phyloP scores from a whole-genome alignment of 306 rosid species.

The Neltuma alba region DNA sequence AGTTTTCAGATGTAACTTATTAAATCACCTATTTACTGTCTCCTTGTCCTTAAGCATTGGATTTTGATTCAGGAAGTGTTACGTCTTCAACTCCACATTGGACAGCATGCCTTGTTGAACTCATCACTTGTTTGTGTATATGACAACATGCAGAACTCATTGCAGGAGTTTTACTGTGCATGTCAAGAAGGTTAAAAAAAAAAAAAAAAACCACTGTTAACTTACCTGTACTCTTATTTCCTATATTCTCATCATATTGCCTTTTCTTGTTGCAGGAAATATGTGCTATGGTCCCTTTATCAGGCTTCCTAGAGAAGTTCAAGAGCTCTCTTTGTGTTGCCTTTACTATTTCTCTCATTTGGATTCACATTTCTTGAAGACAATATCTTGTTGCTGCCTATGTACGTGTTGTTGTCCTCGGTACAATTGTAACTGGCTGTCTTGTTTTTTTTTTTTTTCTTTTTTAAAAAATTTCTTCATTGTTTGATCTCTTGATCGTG shows the following conservation, averaged over 20 bases:
- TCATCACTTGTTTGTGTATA: constrained; percentile 57
- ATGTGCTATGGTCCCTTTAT: constrained; percentile 70
- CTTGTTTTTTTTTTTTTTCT: not conserved
- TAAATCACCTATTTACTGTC: constrained; percentile 23
- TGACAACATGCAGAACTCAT: constrained; percentile 57
- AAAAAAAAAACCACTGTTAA: constrained; percentile 32
- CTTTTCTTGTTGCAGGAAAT: constrained; percentile 57
- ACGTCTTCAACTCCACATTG: constrained; percentile 66
- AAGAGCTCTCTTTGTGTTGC: constrained; percentile 78
- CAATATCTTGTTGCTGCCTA: constrained; percentile 77
- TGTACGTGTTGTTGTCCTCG: constrained; percentile 53
- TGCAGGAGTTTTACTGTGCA: constrained; percentile 58
- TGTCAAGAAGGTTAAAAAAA: constrained; percentile 67
- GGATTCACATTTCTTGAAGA: constrained; percentile 59
- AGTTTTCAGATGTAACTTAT: constrained; percentile 29
- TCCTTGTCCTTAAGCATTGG: constrained; percentile 15
- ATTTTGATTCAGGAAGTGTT: constrained; percentile 60
- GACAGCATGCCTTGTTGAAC: constrained; percentile 61
- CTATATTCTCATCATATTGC: constrained; percentile 29
- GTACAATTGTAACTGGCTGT: constrained; percentile 17
- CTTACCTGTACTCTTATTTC: constrained; percentile 1
- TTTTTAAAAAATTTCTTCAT: not conserved
- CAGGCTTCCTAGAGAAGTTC: constrained; percentile 73
- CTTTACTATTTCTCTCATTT: constrained; percentile 69
- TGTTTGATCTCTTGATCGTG: constrained; percentile 18